Evolutionary conservation across 257 asterid species (phyloP), one percentile per base, ranked within the genome.

Genomic region (Oldenlandia corymbosa): DNA sequence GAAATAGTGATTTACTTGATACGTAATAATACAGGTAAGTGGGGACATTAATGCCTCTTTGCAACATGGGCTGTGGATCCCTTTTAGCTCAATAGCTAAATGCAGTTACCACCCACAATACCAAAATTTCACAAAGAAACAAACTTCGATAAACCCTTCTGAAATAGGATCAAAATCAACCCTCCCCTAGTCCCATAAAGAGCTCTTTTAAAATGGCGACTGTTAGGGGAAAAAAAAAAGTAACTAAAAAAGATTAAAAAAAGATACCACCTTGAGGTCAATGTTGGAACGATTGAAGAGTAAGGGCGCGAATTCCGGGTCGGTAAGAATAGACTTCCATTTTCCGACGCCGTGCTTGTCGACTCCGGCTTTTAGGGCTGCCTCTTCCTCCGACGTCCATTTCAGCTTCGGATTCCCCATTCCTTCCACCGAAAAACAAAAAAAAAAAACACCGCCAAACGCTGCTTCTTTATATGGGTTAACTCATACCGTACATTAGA

Each of bases 401-500:
- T 76, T 85, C 71, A 54, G 68, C 67, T 83, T 85, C 66, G 55
- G 88, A 64, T 78, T 82, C 68, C 92, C 88, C 92, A 85, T 85
- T 55, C 5, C 21, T 58, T 14, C 57, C 27, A 11, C 7, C 58
- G 20, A 62, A 2, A 39, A 28, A 31, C 34, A 10, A 17, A 34
- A 39, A 45, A 11, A 41, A 32, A 32, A 23, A 20, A 31, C 43
- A 9, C 4, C 39, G 39, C 39, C 39, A 34, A 9, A 34, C 4
- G 9, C 4, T 34, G 39, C 9, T 34, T n/a, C n/a, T n/a, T n/a
- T n/a, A n/a, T n/a, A n/a, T n/a, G n/a, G n/a, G n/a, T n/a, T n/a
- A n/a, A n/a, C n/a, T n/a, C n/a, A n/a, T n/a, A n/a, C n/a, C n/a
- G n/a, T n/a, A n/a, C n/a, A n/a, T n/a, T n/a, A n/a, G n/a, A n/a